Evolutionary conservation across 1,284 basidiomycete genomes (phyloP), one percentile per base, ranked within the genome.

Genomic region (Cutaneotrichosporon dermatis): DNA sequence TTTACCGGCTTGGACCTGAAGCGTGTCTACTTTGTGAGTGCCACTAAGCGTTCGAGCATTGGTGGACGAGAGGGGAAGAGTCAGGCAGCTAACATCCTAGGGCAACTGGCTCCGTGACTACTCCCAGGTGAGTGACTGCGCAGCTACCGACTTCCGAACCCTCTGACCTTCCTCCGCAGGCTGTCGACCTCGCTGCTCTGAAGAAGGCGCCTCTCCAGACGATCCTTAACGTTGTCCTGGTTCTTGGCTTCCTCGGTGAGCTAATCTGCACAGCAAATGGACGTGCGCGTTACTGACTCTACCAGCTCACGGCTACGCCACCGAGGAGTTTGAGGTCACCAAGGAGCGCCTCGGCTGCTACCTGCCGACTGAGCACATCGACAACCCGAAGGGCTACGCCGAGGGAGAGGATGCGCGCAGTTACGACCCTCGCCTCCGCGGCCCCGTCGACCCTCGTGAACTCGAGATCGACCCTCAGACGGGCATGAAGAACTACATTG

Each of bases 401-500:
- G 87, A 87, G 15, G 87, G 88, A 15, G 88, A 94, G 77, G 25
- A 92, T 74, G 82, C 93, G 0, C 82, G 89, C 49, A 81, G 83
- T 66, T 90, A 88, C 67, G 85, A 96, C 69, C 83, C 84, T 1
- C 86, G 87, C 56, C 83, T 92, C 45, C 84, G 90, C 55, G 87
- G 86, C 13, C 90, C 89, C 3, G 85, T 92, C 48, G 72, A 81
- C 64, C 88, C 88, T 0, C 79, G 83, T 46, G 93, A 97, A 73
- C 81, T 96, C 6, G 88, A 94, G 68, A 83, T 97, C 25, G 93
- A 97, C 74, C 85, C 85, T 1, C 81, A 83, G 9, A 90, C 88
- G 0, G 93, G 92, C 5, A 95, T 97, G 92, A 96, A 96, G 81
- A 93, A 93, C 71, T 97, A 95, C 74, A 93, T 96, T 61, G 90